A percentile compares a stretch with the other conserved stretches of the same genome.
Evolutionary conservation across 2,329 filamentous ascomycete genomes (phyloP).

Genomic region (Hypoxylon sp.): DNA sequence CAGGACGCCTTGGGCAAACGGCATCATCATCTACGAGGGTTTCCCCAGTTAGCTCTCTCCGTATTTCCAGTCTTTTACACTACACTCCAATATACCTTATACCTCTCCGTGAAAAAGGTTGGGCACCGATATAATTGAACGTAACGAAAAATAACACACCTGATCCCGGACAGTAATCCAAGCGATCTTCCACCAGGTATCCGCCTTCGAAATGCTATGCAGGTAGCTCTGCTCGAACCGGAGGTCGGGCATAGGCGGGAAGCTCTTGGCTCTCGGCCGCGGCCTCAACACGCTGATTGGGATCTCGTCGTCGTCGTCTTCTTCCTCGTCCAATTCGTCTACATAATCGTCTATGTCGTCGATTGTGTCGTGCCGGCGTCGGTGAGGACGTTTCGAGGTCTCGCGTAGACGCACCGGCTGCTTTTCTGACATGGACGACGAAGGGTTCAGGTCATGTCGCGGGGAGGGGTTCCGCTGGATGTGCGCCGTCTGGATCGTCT

Average conservation of each 20-base stretch:
- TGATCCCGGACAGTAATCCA: conserved; percentile 93
- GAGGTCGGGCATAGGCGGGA: conserved; percentile 84
- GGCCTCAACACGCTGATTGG: conserved; percentile 76
- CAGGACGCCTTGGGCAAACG: conserved; percentile 87
- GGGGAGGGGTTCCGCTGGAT: conserved; percentile 81
- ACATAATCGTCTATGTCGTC: conserved; percentile 51
- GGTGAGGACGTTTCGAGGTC: conserved; percentile 24
- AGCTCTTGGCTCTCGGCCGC: conserved; percentile 61
- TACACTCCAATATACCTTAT: background rate
- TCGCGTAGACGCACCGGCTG: conserved; percentile 66
- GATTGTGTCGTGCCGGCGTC: conserved; percentile 12
- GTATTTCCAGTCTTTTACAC: background rate
- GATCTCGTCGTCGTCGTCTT: conserved; percentile 77
- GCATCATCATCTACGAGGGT: conserved; percentile 78
- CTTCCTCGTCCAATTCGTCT: conserved; percentile 59
- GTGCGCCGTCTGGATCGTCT: conserved; percentile 84
- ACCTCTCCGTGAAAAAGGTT: background rate
- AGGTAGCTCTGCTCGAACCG: conserved; percentile 99
- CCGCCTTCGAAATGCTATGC: conserved; percentile 84
- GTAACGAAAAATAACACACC: conserved; percentile 64
- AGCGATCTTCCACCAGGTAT: conserved; percentile 82
- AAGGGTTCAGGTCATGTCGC: conserved; percentile 82
- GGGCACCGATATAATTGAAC: background rate
- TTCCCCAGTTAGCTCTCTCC: background rate
- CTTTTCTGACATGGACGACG: conserved; percentile 79